These are phyloP conservation scores for Dipteronia dyeriana DNA, from an alignment of 345 rosid species.

Conservation along the genomic window DNA sequence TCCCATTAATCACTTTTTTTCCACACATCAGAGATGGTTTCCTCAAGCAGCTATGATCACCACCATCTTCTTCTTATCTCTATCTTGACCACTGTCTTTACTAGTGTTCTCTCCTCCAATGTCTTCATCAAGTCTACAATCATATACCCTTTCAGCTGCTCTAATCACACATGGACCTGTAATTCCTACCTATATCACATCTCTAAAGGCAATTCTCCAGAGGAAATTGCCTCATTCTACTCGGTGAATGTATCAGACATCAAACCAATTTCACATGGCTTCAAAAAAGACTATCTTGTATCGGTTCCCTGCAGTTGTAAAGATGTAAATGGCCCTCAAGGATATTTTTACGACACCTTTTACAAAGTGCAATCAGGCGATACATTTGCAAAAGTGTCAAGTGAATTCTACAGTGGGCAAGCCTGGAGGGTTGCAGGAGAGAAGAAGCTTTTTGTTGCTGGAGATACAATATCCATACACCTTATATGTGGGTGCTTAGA, in stretches of 20 bases:
- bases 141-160: constrained; percentile 30
- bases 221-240: constrained; percentile 30
- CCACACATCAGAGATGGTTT: background rate
- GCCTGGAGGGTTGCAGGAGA: constrained; percentile 28
- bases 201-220: constrained; percentile 20
- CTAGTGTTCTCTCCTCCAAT: background rate
- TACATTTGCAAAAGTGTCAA: background rate
- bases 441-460: constrained; percentile 19
- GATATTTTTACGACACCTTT: constrained; percentile 31
- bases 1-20: background rate
- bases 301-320: constrained; percentile 40
- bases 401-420: constrained; percentile 26
- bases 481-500: constrained; percentile 35
- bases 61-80: constrained; percentile 2
- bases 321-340: constrained; percentile 34
- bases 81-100: background rate
- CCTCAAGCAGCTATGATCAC: background rate
- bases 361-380: constrained; percentile 20
- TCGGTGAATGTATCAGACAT: constrained; percentile 24
- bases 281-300: constrained; percentile 28
- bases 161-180: constrained; percentile 19
- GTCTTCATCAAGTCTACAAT: constrained; percentile 3
- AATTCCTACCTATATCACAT: constrained; percentile 34
- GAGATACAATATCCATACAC: constrained; percentile 16
- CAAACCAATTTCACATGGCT: constrained; percentile 24